Percentiles rank a stretch among this genome's conserved stretches.
phyloP scores from a whole-genome alignment of 2,329 filamentous ascomycete species.

The Penicillium corylophilum region DNA sequence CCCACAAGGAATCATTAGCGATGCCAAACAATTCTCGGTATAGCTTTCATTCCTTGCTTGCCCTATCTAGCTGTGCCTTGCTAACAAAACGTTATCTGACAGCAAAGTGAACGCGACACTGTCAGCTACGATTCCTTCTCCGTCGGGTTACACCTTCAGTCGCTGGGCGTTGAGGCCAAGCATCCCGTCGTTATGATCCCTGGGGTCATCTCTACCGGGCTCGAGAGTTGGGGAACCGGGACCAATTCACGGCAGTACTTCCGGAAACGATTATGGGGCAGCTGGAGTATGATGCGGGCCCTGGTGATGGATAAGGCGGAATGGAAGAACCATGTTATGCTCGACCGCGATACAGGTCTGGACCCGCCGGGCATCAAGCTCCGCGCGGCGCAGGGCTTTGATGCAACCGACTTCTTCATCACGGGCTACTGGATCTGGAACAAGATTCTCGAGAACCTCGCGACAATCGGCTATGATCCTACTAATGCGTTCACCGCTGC shows the following conservation, averaged over 20 bases:
- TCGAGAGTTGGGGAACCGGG: constrained; percentile 94
- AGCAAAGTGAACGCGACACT: constrained; percentile 81
- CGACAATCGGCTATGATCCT: constrained; percentile 93
- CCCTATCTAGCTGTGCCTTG: background rate
- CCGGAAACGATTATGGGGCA: constrained; percentile 91
- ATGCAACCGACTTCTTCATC: constrained; percentile 86
- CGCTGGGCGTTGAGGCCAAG: constrained; percentile 75
- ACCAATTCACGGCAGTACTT: constrained; percentile 87
- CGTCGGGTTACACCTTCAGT: constrained; percentile 77
- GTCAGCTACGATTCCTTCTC: constrained; percentile 93
- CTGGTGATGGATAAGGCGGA: constrained; percentile 87
- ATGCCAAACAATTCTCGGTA: constrained; percentile 82
- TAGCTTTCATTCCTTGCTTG: constrained; percentile 28
- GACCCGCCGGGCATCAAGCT: constrained; percentile 90
- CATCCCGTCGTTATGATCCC: constrained; percentile 97
- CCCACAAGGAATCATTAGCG: constrained; percentile 78
- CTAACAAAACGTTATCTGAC: constrained; percentile 9
- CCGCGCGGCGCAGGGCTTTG: constrained; percentile 90
- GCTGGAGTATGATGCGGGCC: constrained; percentile 98
- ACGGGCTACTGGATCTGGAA: constrained; percentile 98
- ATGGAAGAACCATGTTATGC: constrained; percentile 97
- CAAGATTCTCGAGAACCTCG: constrained; percentile 95
- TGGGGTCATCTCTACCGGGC: constrained; percentile 92
- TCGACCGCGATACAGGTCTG: constrained; percentile 85
- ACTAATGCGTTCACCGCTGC: constrained; percentile 66